phyloP scores from a whole-genome alignment of 2,329 filamentous ascomycete genomes.

The Colletotrichum tofieldiae region DNA sequence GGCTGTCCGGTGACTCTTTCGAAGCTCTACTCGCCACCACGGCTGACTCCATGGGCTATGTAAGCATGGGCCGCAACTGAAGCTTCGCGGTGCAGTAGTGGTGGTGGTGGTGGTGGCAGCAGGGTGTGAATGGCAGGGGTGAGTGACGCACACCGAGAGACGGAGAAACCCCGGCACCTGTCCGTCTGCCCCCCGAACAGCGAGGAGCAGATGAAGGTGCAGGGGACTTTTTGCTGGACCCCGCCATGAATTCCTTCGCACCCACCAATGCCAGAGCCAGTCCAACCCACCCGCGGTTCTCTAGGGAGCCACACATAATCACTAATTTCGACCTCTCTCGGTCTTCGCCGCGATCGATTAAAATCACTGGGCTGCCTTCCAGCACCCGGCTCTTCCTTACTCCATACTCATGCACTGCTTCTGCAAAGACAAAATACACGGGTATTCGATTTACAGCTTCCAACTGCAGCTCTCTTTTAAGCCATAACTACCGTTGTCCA shows the following conservation, averaged over 20 bases:
- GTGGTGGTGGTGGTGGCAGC: background rate
- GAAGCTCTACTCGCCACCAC: background rate
- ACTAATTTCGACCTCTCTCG: conserved; percentile 37
- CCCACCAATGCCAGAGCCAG: conserved; percentile 34
- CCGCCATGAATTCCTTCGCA: conserved; percentile 24
- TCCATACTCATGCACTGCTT: background rate
- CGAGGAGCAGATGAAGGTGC: background rate
- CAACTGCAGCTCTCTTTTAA: background rate
- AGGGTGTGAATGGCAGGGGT: conserved; percentile 13
- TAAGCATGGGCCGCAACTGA: conserved; percentile 8
- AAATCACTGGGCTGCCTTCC: conserved; percentile 18
- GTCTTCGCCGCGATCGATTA: conserved; percentile 28
- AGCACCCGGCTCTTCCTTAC: background rate
- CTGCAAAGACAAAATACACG: background rate
- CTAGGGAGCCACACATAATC: conserved; percentile 39
- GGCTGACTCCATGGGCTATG: background rate
- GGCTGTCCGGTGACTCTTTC: background rate
- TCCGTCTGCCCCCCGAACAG: background rate
- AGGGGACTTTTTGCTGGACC: conserved; percentile 19
- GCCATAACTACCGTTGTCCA: background rate
- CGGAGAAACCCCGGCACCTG: conserved; percentile 33
- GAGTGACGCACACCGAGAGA: conserved; percentile 39
- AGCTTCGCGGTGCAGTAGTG: conserved; percentile 9
- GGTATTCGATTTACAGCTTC: background rate
- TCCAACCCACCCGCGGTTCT: conserved; percentile 24